A percentile compares a stretch with the other conserved stretches of the same genome.
Conservation (phyloP, 768 basidiomycete species). For the Phlegmacium glaucopus region DNA sequence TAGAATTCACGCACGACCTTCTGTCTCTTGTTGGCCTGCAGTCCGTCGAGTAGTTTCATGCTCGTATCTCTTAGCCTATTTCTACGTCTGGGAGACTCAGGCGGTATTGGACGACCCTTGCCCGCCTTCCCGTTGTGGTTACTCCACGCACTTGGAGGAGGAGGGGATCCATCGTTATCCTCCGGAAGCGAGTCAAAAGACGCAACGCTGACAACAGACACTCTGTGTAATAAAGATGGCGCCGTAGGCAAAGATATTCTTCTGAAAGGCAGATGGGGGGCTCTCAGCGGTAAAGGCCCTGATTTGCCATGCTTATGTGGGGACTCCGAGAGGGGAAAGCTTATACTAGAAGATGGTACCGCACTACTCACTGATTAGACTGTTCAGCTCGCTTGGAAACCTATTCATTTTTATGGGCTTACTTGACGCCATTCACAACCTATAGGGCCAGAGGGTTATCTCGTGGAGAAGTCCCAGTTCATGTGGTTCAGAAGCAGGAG, state of each 20-base stretch:
- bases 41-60: conserved; percentile 42
- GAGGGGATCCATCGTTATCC: conserved; percentile 29
- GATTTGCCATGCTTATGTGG: conserved; percentile 14
- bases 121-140: conserved; percentile 12
- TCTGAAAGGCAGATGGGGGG: conserved; percentile 56
- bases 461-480: neutral
- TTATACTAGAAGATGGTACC: conserved; percentile 12
- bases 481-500: no score
- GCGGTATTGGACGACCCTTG: conserved; percentile 33
- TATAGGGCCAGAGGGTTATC: neutral
- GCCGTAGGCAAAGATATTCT: conserved; percentile 58
- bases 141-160: conserved; percentile 8
- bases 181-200: conserved; percentile 75
- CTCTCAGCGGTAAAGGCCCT: conserved; percentile 30
- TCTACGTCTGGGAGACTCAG: conserved; percentile 37
- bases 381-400: neutral
- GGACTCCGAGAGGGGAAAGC: conserved; percentile 25
- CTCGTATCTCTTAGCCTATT: conserved; percentile 34
- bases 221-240: conserved; percentile 50
- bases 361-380: neutral
- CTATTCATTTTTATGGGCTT: neutral
- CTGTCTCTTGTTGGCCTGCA: conserved; percentile 50
- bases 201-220: conserved; percentile 66
- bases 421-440: neutral
- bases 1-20: conserved; percentile 80